Conservation (phyloP, 2,329 filamentous ascomycete genomes). For the Didymella glomerata region DNA sequence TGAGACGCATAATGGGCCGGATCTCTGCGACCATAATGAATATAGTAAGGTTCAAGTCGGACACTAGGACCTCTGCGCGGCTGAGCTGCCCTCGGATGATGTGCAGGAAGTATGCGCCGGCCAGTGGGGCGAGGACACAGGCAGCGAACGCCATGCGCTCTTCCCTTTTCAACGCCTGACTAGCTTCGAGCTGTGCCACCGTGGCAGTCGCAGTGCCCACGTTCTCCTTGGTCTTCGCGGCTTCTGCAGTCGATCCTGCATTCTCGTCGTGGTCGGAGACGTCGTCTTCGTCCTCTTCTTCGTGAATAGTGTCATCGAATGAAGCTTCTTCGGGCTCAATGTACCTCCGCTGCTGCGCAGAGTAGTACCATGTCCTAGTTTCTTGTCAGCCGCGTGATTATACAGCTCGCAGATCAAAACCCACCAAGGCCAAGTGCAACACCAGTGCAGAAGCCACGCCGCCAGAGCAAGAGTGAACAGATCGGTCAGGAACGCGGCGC, state of each 20-base stretch:
- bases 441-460: slow-evolving; percentile 91
- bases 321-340: slow-evolving; percentile 30
- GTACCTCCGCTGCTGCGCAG: slow-evolving; percentile 54
- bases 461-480: slow-evolving; percentile 80
- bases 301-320: slow-evolving; percentile 36
- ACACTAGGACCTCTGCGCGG: slow-evolving; percentile 85
- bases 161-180: slow-evolving; percentile 73
- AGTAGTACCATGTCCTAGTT: slow-evolving; percentile 62
- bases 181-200: slow-evolving; percentile 53
- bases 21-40: slow-evolving; percentile 89
- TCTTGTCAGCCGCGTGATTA: background rate
- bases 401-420: background rate
- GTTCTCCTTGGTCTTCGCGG: slow-evolving; percentile 15
- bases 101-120: slow-evolving; percentile 86
- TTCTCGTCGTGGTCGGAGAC: slow-evolving; percentile 25
- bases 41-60: slow-evolving; percentile 90
- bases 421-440: slow-evolving; percentile 86
- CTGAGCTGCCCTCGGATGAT: slow-evolving; percentile 81
- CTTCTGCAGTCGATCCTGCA: slow-evolving; percentile 18
- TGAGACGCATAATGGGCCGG: slow-evolving; percentile 79
- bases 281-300: slow-evolving; percentile 42
- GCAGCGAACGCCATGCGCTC: slow-evolving; percentile 77
- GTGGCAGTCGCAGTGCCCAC: slow-evolving; percentile 8
- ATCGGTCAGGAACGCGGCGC: slow-evolving; percentile 83
- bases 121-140: slow-evolving; percentile 79